Conservation (phyloP, 1,284 basidiomycete species). For the Malassezia cuniculi region DNA sequence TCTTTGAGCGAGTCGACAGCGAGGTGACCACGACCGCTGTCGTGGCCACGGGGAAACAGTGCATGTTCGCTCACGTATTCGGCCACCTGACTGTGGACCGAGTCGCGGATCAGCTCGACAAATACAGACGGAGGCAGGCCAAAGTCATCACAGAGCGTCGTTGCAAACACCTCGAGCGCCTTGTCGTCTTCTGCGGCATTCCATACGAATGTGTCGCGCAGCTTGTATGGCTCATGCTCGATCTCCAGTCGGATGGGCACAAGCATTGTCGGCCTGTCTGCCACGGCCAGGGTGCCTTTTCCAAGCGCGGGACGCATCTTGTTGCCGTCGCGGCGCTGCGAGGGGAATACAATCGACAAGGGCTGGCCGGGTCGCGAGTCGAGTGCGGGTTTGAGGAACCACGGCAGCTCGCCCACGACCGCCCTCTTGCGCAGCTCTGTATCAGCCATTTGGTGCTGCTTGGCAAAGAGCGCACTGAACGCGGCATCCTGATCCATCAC, state of each 20-base stretch:
- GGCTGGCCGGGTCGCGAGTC: constrained; percentile 19
- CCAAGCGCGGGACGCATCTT: too few species aligned
- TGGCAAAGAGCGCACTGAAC: constrained; percentile 47
- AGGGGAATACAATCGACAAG: constrained; percentile 28
- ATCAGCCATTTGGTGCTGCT: constrained; percentile 25
- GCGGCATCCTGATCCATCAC: constrained; percentile 53
- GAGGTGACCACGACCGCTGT: too few species aligned
- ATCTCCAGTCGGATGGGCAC: constrained; percentile 89
- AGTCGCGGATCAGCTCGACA: constrained; percentile 61
- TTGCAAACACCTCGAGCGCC: constrained; percentile 77
- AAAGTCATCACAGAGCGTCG: constrained; percentile 82
- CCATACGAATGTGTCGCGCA: constrained; percentile 95
- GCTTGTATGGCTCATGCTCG: constrained; percentile 73
- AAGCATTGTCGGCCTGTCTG: constrained; percentile 60
- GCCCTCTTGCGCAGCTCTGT: constrained; percentile 21
- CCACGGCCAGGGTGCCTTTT: constrained; percentile 50
- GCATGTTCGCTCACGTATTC: constrained; percentile 58
- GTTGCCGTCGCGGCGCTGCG: constrained; percentile 31
- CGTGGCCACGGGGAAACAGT: too few species aligned
- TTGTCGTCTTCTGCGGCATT: constrained; percentile 77
- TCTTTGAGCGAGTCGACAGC: too few species aligned
- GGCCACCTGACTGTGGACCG: constrained; percentile 73
- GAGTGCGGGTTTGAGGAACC: constrained; percentile 34
- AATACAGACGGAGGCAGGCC: constrained; percentile 58
- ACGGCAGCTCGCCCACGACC: constrained; percentile 24